A percentile compares a stretch with the other conserved stretches of the same genome.
Conservation (phyloP, 2,329 filamentous ascomycete genomes). For the Paramyrothecium sp. region DNA sequence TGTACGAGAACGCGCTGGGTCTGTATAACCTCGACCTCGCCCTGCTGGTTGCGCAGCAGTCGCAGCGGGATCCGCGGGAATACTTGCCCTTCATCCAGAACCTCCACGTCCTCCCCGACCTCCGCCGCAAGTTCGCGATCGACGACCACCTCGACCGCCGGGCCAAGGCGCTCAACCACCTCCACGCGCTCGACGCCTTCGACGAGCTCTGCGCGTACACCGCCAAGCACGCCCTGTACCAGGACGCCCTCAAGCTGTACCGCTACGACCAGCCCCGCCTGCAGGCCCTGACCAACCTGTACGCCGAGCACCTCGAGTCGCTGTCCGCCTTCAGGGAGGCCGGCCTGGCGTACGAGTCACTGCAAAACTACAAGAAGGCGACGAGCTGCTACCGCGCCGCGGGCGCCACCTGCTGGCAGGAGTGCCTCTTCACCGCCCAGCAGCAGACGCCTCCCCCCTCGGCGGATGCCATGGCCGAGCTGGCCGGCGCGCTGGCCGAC, state of each 20-base stretch:
- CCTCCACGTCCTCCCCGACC: constrained; percentile 69
- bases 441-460: constrained; percentile 62
- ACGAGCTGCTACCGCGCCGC: constrained; percentile 82
- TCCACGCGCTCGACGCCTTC: constrained; percentile 72
- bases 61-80: constrained; percentile 91
- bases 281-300: constrained; percentile 69
- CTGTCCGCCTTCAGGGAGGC: constrained; percentile 81
- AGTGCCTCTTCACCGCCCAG: constrained; percentile 78
- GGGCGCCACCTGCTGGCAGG: constrained; percentile 77
- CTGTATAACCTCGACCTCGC: constrained; percentile 90
- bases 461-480: constrained; percentile 56
- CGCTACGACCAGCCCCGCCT: constrained; percentile 74
- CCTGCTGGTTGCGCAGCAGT: constrained; percentile 89
- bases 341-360: constrained; percentile 85
- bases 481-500: constrained; percentile 75
- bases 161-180: constrained; percentile 72
- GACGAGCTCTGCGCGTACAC: constrained; percentile 78
- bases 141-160: constrained; percentile 82
- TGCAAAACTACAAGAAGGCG: constrained; percentile 71
- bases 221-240: constrained; percentile 77
- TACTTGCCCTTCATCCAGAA: constrained; percentile 93
- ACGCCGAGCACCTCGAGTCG: constrained; percentile 74
- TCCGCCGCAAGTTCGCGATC: constrained; percentile 77
- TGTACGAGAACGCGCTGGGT: constrained; percentile 88
- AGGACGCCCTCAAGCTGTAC: constrained; percentile 74